Percentiles rank a stretch among this genome's conserved stretches.
phyloP scores from a whole-genome alignment of 176 grass and related monocot genomes.

The Metroxylon sagu region DNA sequence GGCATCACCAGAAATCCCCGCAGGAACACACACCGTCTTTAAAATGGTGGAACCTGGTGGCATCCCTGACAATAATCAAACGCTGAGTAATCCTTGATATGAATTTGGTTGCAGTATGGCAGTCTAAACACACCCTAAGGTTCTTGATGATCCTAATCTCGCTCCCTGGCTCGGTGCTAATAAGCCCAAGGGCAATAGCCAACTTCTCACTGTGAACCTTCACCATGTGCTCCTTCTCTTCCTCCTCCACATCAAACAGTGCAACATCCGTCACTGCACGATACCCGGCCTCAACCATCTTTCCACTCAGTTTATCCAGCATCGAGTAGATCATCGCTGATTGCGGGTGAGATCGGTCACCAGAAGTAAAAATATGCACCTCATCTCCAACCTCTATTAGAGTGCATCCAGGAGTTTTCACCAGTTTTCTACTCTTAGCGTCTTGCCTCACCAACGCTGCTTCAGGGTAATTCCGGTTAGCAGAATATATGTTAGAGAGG shows the following conservation, averaged over 20 bases:
- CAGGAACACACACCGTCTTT: constrained; percentile 19
- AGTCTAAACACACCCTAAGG: constrained; percentile 23
- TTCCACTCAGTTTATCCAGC: constrained; percentile 4
- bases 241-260: constrained; percentile 17
- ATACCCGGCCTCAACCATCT: constrained; percentile 17
- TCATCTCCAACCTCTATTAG: constrained; percentile 12
- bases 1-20: constrained; percentile 18
- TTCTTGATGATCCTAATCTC: constrained; percentile 31
- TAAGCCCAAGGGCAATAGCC: constrained; percentile 13
- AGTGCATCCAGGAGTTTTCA: constrained; percentile 16
- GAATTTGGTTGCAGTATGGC: constrained; percentile 14
- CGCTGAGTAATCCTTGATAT: constrained; percentile 19
- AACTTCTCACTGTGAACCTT: constrained; percentile 24
- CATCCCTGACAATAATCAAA: constrained; percentile 21
- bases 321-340: constrained; percentile 4
- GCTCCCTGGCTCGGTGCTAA: constrained; percentile 9
- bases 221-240: constrained; percentile 25
- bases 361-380: constrained; percentile 10
- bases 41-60: constrained; percentile 25
- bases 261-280: constrained; percentile 11
- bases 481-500: constrained; percentile 23
- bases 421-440: constrained; percentile 6
- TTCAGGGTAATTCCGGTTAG: constrained; percentile 15
- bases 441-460: constrained; percentile 19
- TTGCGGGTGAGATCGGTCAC: constrained; percentile 10